Evolutionary conservation across 192 early-diverging fungal genomes (phyloP).

Genomic region (Podila epicladia): DNA sequence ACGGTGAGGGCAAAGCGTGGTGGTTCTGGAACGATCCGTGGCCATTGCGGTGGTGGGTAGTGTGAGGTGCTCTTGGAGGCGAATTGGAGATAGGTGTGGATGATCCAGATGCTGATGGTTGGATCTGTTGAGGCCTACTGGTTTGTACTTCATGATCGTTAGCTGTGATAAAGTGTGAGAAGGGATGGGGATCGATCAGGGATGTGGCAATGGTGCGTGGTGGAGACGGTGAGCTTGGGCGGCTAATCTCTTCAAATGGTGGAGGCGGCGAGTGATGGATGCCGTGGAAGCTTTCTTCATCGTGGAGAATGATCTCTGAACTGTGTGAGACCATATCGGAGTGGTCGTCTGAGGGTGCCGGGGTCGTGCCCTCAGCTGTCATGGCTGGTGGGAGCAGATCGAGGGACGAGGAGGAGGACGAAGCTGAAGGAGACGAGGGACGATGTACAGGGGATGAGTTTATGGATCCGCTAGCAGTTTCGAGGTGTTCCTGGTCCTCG

Average conservation of each 20-base stretch:
- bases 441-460: neutral
- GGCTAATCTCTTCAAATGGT: neutral
- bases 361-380: conserved; percentile 23
- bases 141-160: no score
- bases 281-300: conserved; percentile 8
- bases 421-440: neutral
- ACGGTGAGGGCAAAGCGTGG: conserved; percentile 22
- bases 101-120: neutral
- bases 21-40: neutral
- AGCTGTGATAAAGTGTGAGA: neutral
- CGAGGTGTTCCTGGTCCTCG: no score
- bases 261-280: neutral
- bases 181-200: neutral
- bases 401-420: conserved; percentile 7
- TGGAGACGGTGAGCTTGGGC: neutral
- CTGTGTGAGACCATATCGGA: conserved; percentile 25
- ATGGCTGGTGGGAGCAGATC: conserved; percentile 29
- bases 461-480: no score
- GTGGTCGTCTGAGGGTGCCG: conserved; percentile 35
- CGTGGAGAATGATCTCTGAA: conserved; percentile 1
- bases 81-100: neutral
- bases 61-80: neutral
- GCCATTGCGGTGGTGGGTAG: neutral
- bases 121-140: no score
- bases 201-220: neutral